phyloP scores from a whole-genome alignment of 805 yeast species.

The Saccharomycopsis sp. region DNA sequence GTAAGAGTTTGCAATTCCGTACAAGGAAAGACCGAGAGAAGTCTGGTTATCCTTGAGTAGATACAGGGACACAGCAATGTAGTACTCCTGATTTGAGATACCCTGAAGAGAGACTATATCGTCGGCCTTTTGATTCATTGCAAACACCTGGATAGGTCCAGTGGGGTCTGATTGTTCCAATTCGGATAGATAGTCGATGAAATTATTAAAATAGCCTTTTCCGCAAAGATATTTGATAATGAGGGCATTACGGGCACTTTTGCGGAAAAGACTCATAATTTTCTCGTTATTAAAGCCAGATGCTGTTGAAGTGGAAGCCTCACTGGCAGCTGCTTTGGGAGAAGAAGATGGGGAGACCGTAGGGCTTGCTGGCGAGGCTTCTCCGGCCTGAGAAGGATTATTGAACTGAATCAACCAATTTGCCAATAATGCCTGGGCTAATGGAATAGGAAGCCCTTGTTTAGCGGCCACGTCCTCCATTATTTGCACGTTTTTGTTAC shows the following conservation, averaged over 20 bases:
- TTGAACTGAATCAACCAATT: slow-evolving; percentile 21
- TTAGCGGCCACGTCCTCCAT: slow-evolving; percentile 13
- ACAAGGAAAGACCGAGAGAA: slow-evolving; percentile 17
- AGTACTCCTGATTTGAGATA: slow-evolving; percentile 14
- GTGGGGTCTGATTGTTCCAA: slow-evolving; percentile 1
- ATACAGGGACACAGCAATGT: slow-evolving; percentile 9
- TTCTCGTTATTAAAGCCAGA: slow-evolving; percentile 7
- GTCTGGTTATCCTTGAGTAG: slow-evolving; percentile 19
- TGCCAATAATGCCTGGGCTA: slow-evolving; percentile 17
- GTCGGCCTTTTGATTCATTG: not conserved
- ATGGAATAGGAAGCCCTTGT: slow-evolving; percentile 19
- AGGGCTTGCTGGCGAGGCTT: not conserved
- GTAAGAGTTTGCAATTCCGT: slow-evolving; percentile 17
- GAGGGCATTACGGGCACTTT: slow-evolving; percentile 14
- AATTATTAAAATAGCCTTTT: slow-evolving; percentile 10
- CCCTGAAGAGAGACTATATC: not conserved
- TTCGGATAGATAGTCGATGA: slow-evolving; percentile 4
- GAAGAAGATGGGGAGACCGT: not conserved
- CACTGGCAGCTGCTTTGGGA: not conserved
- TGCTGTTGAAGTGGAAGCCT: not conserved
- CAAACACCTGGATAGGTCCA: not conserved
- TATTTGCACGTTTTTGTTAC: slow-evolving; percentile 1
- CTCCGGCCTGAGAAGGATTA: not conserved
- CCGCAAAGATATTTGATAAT: slow-evolving; percentile 4
- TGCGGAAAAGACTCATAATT: slow-evolving; percentile 11